A percentile compares a stretch with the other conserved stretches of the same genome.
Conservation (phyloP, 176 grass and related monocot species). For the Neostapfia colusana region DNA sequence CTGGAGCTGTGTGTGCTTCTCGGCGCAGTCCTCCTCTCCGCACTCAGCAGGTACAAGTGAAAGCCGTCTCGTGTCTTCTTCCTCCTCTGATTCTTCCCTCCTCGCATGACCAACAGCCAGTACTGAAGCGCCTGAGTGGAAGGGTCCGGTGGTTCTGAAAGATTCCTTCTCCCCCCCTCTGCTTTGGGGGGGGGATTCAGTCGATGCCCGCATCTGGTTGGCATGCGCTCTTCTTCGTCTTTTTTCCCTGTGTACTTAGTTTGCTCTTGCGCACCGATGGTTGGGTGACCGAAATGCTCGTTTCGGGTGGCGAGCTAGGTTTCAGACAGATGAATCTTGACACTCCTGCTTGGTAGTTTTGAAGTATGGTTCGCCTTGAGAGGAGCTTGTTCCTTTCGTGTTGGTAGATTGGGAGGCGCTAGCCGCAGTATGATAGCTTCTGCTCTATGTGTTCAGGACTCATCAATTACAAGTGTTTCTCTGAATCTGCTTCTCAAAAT, state of each 20-base stretch:
- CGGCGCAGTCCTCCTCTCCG: neutral
- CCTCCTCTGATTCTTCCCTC: neutral
- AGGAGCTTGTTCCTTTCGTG: neutral
- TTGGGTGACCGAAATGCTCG: neutral
- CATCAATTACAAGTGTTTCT: neutral
- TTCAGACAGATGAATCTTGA: neutral
- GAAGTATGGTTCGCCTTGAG: neutral
- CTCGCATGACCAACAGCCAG: neutral
- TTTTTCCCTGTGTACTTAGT: neutral
- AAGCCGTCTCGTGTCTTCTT: neutral
- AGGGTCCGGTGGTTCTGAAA: neutral
- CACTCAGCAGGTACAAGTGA: constrained; percentile 28
- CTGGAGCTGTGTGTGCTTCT: neutral
- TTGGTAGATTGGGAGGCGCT: too few species aligned
- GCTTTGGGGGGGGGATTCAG: neutral
- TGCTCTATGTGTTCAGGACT: neutral
- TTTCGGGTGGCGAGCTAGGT: neutral
- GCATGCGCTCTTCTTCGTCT: neutral
- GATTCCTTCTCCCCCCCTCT: too few species aligned
- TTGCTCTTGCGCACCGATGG: neutral
- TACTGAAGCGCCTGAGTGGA: neutral
- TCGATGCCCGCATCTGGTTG: neutral
- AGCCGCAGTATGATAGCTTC: neutral
- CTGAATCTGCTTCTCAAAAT: neutral
- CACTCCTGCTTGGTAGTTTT: neutral